phyloP scores from a whole-genome alignment of 1,284 basidiomycete genomes.

The Trametes hirsuta region DNA sequence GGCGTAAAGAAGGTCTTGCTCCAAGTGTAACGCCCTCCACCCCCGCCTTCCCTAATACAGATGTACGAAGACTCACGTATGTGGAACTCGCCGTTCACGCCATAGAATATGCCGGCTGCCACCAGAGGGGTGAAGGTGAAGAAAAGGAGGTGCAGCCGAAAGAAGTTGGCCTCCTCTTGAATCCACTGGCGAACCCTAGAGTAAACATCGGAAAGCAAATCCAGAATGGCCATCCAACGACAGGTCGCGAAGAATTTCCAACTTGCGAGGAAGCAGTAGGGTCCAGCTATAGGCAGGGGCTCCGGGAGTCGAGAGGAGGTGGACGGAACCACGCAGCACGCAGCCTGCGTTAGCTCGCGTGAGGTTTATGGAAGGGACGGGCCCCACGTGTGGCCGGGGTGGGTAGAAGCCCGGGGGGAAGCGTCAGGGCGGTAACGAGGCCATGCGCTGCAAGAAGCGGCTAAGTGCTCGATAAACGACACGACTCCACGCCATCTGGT shows the following conservation, averaged over 20 bases:
- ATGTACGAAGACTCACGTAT: constrained; percentile 32
- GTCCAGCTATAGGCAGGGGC: too few relatives aligned
- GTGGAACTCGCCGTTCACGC: constrained; percentile 50
- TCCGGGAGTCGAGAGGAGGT: neutral
- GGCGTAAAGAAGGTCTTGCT: too few relatives aligned
- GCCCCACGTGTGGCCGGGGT: constrained; percentile 7
- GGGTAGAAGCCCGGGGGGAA: neutral
- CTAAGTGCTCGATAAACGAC: too few relatives aligned
- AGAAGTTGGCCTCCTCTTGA: constrained; percentile 50
- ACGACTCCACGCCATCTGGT: neutral
- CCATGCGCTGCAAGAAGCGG: neutral
- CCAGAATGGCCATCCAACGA: constrained; percentile 16
- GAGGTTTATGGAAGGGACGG: neutral
- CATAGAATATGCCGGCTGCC: constrained; percentile 60
- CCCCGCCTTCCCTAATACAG: neutral
- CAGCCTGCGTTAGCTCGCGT: neutral
- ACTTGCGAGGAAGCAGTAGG: neutral
- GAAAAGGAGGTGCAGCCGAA: constrained; percentile 55
- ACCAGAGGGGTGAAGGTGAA: constrained; percentile 63
- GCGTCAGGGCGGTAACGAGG: constrained; percentile 5
- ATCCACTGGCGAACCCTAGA: constrained; percentile 20
- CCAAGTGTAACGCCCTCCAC: neutral
- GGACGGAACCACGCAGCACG: neutral
- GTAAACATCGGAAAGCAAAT: constrained; percentile 11
- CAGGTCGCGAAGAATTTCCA: neutral